Evolutionary conservation across 106 monocot genomes (phyloP).

Genomic region (Dactylorhiza incarnata): DNA sequence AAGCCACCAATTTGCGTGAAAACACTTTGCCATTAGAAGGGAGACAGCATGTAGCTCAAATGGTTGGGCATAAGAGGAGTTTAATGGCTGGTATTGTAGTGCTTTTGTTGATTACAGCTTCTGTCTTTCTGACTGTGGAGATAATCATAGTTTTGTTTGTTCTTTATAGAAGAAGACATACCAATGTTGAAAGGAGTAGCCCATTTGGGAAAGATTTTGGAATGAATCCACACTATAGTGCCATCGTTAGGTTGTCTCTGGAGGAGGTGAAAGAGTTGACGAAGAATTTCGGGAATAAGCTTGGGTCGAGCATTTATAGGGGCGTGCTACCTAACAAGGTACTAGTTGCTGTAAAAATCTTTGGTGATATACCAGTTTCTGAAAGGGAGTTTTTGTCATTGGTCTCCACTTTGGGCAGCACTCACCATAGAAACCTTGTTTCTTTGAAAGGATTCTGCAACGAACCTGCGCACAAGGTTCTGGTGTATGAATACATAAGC

Average conservation of each 20-base stretch:
- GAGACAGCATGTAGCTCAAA: not conserved
- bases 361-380: slow-evolving; percentile 13
- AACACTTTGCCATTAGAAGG: not conserved
- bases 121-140: slow-evolving; percentile 27
- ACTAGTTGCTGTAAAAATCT: slow-evolving; percentile 23
- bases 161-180: slow-evolving; percentile 19
- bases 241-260: slow-evolving; percentile 26
- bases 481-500: slow-evolving; percentile 31
- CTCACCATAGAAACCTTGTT: slow-evolving; percentile 38
- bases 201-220: slow-evolving; percentile 16
- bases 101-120: slow-evolving; percentile 25
- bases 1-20: slow-evolving; percentile 14
- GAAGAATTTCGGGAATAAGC: slow-evolving; percentile 23
- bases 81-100: slow-evolving; percentile 20
- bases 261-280: slow-evolving; percentile 38
- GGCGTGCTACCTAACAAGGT: slow-evolving; percentile 30
- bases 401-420: slow-evolving; percentile 22
- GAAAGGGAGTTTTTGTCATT: slow-evolving; percentile 26
- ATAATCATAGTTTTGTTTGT: slow-evolving; percentile 29
- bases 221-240: slow-evolving; percentile 28
- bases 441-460: slow-evolving; percentile 36
- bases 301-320: slow-evolving; percentile 26
- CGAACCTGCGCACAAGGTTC: slow-evolving; percentile 16
- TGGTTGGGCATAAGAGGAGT: slow-evolving; percentile 8
- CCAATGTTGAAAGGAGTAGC: slow-evolving; percentile 3